Evolutionary conservation across 139 green algal genomes (phyloP).

Genomic region (Picochlorum sp.): DNA sequence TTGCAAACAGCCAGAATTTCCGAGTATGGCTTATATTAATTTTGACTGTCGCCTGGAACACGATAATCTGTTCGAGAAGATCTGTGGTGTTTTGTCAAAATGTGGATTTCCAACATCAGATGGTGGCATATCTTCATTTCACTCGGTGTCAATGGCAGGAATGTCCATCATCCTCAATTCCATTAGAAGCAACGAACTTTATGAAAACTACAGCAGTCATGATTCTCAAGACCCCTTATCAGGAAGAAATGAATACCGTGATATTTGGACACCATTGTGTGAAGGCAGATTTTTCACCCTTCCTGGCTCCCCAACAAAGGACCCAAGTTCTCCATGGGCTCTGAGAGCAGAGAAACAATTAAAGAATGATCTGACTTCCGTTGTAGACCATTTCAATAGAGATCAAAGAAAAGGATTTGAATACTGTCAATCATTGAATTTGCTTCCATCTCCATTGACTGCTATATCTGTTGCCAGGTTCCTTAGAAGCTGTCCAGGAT

Average conservation of each 20-base stretch:
- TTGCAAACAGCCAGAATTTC: conserved; percentile 72
- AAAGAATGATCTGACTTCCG: conserved; percentile 68
- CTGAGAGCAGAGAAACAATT: conserved; percentile 49
- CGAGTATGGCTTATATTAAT: conserved; percentile 79
- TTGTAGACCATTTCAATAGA: conserved; percentile 94
- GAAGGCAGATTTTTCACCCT: background rate
- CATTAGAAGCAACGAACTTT: conserved; percentile 20
- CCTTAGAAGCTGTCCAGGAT: conserved; percentile 70
- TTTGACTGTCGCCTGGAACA: conserved; percentile 68
- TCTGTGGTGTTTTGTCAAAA: conserved; percentile 64
- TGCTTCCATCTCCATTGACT: conserved; percentile 55
- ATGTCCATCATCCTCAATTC: conserved; percentile 71
- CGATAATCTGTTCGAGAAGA: conserved; percentile 76
- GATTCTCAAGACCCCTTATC: background rate
- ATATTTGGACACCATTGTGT: conserved; percentile 28
- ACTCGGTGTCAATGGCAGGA: conserved; percentile 80
- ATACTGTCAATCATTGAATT: conserved; percentile 66
- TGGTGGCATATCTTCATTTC: conserved; percentile 51
- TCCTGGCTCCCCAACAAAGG: background rate
- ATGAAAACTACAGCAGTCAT: background rate
- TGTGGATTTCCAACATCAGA: conserved; percentile 71
- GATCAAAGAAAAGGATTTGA: conserved; percentile 91
- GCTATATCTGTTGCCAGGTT: conserved; percentile 61
- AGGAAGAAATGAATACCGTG: conserved; percentile 12
- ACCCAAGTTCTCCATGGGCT: background rate